phyloP scores from a whole-genome alignment of 2,329 filamentous ascomycete genomes.

The Xylariaceae sp. region DNA sequence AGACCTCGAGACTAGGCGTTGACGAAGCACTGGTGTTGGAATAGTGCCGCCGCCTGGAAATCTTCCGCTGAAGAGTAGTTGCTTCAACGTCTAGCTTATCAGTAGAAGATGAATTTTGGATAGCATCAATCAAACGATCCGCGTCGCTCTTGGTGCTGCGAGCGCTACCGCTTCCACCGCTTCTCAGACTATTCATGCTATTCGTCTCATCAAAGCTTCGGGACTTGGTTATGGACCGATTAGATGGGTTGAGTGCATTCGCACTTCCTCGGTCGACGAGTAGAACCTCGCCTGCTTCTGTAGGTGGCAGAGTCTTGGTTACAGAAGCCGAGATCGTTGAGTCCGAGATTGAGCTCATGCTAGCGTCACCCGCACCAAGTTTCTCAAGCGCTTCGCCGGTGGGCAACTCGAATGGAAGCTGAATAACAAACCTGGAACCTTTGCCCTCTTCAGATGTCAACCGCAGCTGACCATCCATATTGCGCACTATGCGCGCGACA shows the following conservation, averaged over 20 bases:
- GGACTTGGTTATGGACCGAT: conserved; percentile 33
- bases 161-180: conserved; percentile 56
- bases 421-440: conserved; percentile 82
- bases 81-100: conserved; percentile 44
- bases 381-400: conserved; percentile 47
- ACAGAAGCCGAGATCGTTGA: conserved; percentile 42
- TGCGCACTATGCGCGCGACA: conserved; percentile 85
- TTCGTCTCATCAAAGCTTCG: conserved; percentile 47
- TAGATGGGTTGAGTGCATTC: conserved; percentile 8
- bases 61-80: conserved; percentile 24
- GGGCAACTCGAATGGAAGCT: conserved; percentile 76
- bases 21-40: conserved; percentile 22
- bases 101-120: conserved; percentile 64
- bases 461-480: conserved; percentile 87
- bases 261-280: conserved; percentile 59
- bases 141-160: conserved; percentile 66
- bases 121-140: conserved; percentile 74
- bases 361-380: conserved; percentile 22
- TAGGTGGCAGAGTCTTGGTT: conserved; percentile 39
- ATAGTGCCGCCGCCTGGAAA: conserved; percentile 27
- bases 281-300: conserved; percentile 62
- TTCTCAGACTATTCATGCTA: conserved; percentile 51
- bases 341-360: conserved; percentile 28
- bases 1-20: conserved; percentile 8
- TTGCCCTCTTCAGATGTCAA: conserved; percentile 83